A percentile compares a stretch with the other conserved stretches of the same genome.
Evolutionary conservation across 1,284 basidiomycete genomes (phyloP).

Genomic region (Kwoniella shivajii): DNA sequence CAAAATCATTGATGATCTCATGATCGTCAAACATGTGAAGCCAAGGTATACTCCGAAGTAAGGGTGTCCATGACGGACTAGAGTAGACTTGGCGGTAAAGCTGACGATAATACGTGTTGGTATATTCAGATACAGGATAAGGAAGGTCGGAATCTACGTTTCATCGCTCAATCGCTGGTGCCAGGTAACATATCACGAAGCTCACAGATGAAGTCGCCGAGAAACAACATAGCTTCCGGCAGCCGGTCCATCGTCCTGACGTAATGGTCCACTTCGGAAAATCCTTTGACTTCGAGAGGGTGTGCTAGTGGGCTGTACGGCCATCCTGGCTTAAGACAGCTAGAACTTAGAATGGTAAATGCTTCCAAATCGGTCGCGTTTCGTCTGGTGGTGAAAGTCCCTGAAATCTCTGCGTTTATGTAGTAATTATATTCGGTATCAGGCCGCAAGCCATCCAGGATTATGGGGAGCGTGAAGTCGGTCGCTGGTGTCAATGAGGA

Average conservation of each 20-base stretch:
- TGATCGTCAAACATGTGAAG: conserved; percentile 21
- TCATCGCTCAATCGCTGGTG: neutral
- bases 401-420: neutral
- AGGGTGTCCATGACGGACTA: conserved; percentile 16
- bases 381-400: conserved; percentile 8
- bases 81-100: conserved; percentile 16
- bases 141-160: conserved; percentile 14
- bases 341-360: conserved; percentile 14
- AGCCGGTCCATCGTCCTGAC: neutral
- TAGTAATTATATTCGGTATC: conserved; percentile 8
- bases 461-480: conserved; percentile 6
- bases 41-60: conserved; percentile 9
- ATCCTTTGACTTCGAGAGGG: conserved; percentile 5
- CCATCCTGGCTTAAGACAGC: conserved; percentile 17
- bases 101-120: conserved; percentile 7
- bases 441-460: neutral
- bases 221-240: conserved; percentile 15
- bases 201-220: conserved; percentile 21
- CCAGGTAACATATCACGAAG: neutral
- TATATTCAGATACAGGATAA: conserved; percentile 8
- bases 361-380: neutral
- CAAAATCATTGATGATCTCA: conserved; percentile 19
- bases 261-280: conserved; percentile 5
- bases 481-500: neutral
- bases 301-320: conserved; percentile 15